Evolutionary conservation across 768 basidiomycete genomes (phyloP).

Genomic region (Glaciozyma antarctica): DNA sequence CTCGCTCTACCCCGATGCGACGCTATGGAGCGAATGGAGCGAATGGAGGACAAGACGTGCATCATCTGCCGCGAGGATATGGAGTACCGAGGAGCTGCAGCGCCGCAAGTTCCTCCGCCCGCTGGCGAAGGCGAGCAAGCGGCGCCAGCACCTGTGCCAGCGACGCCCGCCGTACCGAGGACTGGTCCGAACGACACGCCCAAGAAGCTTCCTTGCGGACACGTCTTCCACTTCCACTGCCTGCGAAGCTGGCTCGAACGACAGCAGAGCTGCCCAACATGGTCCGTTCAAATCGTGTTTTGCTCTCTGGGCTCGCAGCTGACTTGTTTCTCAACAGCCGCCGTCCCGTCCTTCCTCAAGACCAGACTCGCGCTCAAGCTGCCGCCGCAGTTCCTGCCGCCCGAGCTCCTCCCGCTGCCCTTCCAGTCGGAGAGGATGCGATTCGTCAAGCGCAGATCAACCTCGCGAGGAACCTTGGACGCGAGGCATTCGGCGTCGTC

Average conservation of each 20-base stretch:
- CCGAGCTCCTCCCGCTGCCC: background rate
- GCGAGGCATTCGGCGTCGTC: constrained; percentile 33
- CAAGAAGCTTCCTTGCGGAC: constrained; percentile 92
- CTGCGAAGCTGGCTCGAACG: constrained; percentile 94
- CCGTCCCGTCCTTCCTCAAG: constrained; percentile 27
- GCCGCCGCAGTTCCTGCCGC: constrained; percentile 11
- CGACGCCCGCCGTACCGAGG: constrained; percentile 17
- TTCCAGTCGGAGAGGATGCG: constrained; percentile 37
- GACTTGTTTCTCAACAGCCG: constrained; percentile 25
- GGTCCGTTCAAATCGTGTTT: constrained; percentile 48
- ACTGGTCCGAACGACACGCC: constrained; percentile 65
- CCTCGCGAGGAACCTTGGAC: constrained; percentile 29
- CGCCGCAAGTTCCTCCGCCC: constrained; percentile 10
- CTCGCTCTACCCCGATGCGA: constrained; percentile 83
- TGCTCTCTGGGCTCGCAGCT: constrained; percentile 17
- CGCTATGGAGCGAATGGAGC: constrained; percentile 68
- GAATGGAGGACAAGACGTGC: constrained; percentile 80
- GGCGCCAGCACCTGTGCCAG: constrained; percentile 31
- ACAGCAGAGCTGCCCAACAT: constrained; percentile 97
- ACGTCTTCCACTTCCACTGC: constrained; percentile 97
- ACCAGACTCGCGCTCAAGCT: constrained; percentile 31
- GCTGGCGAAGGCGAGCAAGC: constrained; percentile 32
- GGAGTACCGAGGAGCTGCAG: constrained; percentile 44
- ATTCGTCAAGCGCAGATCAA: constrained; percentile 37
- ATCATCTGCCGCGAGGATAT: constrained; percentile 99